phyloP scores from a whole-genome alignment of 768 basidiomycete species.

The Russula ochroleuca region DNA sequence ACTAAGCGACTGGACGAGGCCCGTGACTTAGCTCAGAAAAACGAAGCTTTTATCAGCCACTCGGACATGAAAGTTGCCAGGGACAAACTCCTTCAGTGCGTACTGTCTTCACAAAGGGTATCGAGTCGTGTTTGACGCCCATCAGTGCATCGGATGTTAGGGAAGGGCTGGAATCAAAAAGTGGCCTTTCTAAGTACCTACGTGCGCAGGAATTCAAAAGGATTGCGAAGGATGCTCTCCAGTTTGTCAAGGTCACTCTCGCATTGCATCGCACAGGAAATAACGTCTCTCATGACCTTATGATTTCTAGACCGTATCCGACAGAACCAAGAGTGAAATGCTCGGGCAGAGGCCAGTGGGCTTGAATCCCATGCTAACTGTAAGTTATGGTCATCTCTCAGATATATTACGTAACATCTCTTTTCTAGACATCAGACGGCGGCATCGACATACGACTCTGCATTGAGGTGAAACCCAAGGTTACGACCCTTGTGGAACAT shows the following conservation, averaged over 20 bases:
- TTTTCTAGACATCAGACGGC: background rate
- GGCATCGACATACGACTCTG: background rate
- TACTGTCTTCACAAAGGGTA: background rate
- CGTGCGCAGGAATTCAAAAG: slow-evolving; percentile 12
- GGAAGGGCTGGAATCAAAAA: slow-evolving; percentile 1
- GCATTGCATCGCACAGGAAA: background rate
- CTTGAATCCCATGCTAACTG: background rate
- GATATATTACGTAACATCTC: background rate
- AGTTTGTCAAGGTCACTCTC: slow-evolving; percentile 1
- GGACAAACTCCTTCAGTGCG: slow-evolving; percentile 4
- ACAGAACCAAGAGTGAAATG: background rate
- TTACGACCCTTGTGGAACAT: slow-evolving; percentile 7
- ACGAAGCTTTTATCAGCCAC: background rate
- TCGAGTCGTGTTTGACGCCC: background rate
- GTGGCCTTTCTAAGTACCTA: slow-evolving; percentile 1
- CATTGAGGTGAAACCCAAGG: background rate
- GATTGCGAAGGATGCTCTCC: background rate
- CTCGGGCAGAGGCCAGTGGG: background rate
- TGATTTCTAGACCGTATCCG: slow-evolving; percentile 5
- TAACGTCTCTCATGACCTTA: background rate
- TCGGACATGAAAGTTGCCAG: background rate
- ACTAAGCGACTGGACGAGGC: slow-evolving; percentile 5
- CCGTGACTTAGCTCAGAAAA: background rate
- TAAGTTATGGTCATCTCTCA: background rate
- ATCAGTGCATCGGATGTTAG: slow-evolving; percentile 5